These are phyloP conservation scores for Pleodorina starrii DNA, from an alignment of 139 green algal genomes.

Conservation along the genomic window DNA sequence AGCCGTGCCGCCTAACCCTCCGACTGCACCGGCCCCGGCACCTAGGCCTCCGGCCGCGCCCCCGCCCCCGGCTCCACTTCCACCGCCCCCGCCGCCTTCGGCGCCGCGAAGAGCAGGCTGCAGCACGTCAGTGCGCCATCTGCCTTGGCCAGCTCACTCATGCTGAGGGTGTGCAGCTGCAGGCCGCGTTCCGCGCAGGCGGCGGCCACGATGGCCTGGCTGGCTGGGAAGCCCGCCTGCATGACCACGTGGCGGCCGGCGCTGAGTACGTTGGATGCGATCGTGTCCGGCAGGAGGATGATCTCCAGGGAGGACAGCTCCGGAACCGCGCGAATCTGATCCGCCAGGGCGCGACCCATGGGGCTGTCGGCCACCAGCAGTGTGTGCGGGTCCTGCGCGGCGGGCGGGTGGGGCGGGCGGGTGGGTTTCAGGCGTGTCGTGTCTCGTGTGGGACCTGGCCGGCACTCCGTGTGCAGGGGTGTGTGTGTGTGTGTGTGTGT, in stretches of 20 bases:
- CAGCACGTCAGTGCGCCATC: slow-evolving; percentile 67
- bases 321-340: slow-evolving; percentile 13
- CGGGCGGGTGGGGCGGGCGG: neutral
- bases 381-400: slow-evolving; percentile 16
- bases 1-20: no score
- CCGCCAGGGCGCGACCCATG: slow-evolving; percentile 5
- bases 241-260: slow-evolving; percentile 46
- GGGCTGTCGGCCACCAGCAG: slow-evolving; percentile 42
- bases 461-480: no score
- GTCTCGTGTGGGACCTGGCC: no score
- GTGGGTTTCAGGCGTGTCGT: neutral
- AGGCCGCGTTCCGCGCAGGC: slow-evolving; percentile 30
- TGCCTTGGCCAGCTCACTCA: slow-evolving; percentile 62
- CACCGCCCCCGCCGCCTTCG: no score
- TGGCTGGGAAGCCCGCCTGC: slow-evolving; percentile 45
- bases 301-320: slow-evolving; percentile 14
- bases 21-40: no score
- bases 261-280: slow-evolving; percentile 52
- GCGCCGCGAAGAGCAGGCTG: slow-evolving; percentile 52
- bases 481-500: no score
- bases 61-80: no score
- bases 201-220: slow-evolving; percentile 37
- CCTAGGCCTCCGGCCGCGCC: no score
- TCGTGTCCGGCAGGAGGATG: slow-evolving; percentile 38
- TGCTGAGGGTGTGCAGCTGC: slow-evolving; percentile 41